Evolutionary conservation across 768 basidiomycete genomes (phyloP).

Genomic region (Lactarius deliciosus): DNA sequence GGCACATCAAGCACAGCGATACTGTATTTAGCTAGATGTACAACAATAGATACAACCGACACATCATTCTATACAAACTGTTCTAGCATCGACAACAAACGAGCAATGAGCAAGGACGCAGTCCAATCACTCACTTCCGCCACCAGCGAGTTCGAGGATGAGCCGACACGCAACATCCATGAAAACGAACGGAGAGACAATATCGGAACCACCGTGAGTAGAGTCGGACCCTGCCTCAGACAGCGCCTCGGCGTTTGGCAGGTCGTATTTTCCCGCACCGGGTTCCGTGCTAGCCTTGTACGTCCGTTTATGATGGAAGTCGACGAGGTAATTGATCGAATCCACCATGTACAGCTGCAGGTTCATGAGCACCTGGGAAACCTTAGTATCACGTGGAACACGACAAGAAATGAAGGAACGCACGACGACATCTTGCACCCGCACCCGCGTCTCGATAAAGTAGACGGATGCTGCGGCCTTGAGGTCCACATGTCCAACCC

Average conservation of each 20-base stretch:
- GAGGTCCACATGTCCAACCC: conserved; percentile 54
- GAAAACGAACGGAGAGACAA: conserved; percentile 89
- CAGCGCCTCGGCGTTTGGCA: conserved; percentile 50
- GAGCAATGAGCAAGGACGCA: not conserved
- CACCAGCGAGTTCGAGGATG: conserved; percentile 90
- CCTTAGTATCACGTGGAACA: conserved; percentile 10
- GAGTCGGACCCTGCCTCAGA: conserved; percentile 58
- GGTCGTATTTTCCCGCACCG: conserved; percentile 71
- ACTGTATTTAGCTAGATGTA: conserved; percentile 22
- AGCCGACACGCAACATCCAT: conserved; percentile 94
- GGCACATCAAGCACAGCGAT: not conserved
- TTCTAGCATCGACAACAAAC: conserved; percentile 5
- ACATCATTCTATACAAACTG: conserved; percentile 20
- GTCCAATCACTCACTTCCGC: conserved; percentile 34
- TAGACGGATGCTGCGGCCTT: conserved; percentile 77
- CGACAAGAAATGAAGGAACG: conserved; percentile 35
- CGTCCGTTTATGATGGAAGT: conserved; percentile 96
- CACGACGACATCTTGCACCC: conserved; percentile 91
- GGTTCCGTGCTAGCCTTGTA: conserved; percentile 72
- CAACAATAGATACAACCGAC: conserved; percentile 23
- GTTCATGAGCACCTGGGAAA: conserved; percentile 85
- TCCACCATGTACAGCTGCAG: conserved; percentile 97
- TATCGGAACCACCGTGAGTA: conserved; percentile 55
- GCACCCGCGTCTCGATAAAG: conserved; percentile 89
- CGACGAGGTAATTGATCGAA: conserved; percentile 92